Evolutionary conservation across 1,284 basidiomycete genomes (phyloP), one percentile per base, ranked within the genome.

Genomic region (Entoloma clypeatum): DNA sequence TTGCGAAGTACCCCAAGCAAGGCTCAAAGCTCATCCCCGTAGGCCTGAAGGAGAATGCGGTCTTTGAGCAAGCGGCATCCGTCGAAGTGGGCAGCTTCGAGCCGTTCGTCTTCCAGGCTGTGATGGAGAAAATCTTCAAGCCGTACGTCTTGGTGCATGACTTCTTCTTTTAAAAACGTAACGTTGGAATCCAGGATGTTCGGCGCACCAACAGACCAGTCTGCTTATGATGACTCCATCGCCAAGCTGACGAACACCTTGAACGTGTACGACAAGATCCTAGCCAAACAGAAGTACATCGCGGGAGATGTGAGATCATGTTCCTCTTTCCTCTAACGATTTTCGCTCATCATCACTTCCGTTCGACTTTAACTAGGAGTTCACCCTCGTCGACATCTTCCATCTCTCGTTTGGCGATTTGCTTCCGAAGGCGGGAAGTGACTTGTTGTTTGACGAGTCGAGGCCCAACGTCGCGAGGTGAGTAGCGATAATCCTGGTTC

Each of bases 41-140:
- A 26, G 65, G 61, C 5, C 33, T 53, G 13, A 55, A 69, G 44
- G 65, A 59, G 2, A 59, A 57, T 22, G 77, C 69, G 11, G 54
- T 62, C 18, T 77, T 77, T 58, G 75, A 79, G 53, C 72, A 76
- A 54, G 78, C 75, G 0, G 65, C 65, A 29, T 71, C 67, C 18
- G 58, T 75, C 45, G 79, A 82, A 60, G 36, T 56, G 21, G 55
- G 52, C 49, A 67, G 77, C 57, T 80, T 79, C 49, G 69, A 76
- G 42, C 55, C 62, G 1, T 56, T 43, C 28, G 71, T 64, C 1
- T 21, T 17, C 41, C 44, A 13, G 7, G 49, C 47, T 22, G 67
- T 67, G 3, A 36, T 32, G 5, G 74, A 82, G 62, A 66, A 60
- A 41, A 47, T 76, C 42, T 71, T 76, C 63, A 76, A 74, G 51